Evolutionary conservation across 768 basidiomycete genomes (phyloP).

Genomic region (Amanita muscaria): DNA sequence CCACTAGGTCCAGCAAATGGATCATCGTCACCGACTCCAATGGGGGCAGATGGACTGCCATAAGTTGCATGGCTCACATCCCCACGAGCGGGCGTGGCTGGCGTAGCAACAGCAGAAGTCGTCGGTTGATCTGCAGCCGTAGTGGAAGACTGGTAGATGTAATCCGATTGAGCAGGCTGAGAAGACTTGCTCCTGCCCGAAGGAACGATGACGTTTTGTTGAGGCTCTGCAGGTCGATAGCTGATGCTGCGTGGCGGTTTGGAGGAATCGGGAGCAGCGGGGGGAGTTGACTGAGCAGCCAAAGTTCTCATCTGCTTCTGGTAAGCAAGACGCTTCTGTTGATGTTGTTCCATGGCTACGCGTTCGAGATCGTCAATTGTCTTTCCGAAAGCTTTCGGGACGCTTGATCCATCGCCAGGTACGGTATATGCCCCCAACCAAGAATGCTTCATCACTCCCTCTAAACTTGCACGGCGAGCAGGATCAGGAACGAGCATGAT

Average conservation of each 20-base stretch:
- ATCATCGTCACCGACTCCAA: conserved; percentile 53
- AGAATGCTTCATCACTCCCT: conserved; percentile 75
- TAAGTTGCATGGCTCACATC: conserved; percentile 20
- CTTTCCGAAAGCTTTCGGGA: conserved; percentile 46
- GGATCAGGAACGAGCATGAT: conserved; percentile 97
- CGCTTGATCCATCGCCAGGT: conserved; percentile 19
- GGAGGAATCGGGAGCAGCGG: conserved; percentile 14
- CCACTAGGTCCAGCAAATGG: conserved; percentile 46
- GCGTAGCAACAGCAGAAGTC: conserved; percentile 26
- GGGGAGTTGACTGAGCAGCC: conserved; percentile 23
- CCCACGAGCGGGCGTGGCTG: conserved; percentile 19
- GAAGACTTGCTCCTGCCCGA: conserved; percentile 44
- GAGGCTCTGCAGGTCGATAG: conserved; percentile 41
- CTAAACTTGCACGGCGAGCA: conserved; percentile 63
- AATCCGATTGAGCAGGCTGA: conserved; percentile 46
- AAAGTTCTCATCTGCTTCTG: conserved; percentile 69
- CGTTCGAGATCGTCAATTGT: conserved; percentile 72
- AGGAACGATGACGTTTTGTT: conserved; percentile 22
- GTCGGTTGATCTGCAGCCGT: conserved; percentile 45
- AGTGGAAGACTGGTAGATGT: conserved; percentile 61
- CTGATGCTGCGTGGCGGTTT: conserved; percentile 40
- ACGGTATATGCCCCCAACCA: conserved; percentile 68
- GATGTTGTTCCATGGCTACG: conserved; percentile 77
- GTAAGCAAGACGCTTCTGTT: conserved; percentile 73
- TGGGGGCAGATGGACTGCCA: conserved; percentile 24